Conservation (phyloP, 345 rosid species). For the Dimocarpus longan region DNA sequence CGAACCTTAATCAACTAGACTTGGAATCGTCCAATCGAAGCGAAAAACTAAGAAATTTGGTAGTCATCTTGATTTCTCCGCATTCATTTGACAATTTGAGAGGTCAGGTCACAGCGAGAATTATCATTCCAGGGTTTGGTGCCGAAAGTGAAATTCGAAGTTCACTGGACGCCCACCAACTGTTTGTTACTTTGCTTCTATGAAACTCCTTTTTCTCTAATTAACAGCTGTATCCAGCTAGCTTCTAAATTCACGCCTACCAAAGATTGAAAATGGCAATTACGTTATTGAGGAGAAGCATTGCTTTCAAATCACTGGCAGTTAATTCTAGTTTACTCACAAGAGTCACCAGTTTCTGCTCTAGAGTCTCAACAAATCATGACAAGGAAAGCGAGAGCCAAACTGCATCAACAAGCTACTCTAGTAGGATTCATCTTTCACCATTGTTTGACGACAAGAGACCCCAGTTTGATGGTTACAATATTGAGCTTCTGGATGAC, state of each 20-base stretch:
- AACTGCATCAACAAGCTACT: conserved; percentile 12
- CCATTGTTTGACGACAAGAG: conserved; percentile 32
- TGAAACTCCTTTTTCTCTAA: conserved; percentile 7
- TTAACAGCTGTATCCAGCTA: background rate
- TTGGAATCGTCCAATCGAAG: background rate
- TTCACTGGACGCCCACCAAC: conserved; percentile 19
- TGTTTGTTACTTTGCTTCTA: conserved; percentile 37
- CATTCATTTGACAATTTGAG: background rate
- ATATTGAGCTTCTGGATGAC: conserved; percentile 72
- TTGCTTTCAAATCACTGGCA: conserved; percentile 2
- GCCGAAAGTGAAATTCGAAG: background rate
- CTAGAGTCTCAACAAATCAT: conserved; percentile 25
- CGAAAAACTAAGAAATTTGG: background rate
- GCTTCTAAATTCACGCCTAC: background rate
- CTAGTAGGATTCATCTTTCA: conserved; percentile 33
- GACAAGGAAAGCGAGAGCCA: conserved; percentile 16
- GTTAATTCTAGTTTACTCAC: conserved; percentile 23
- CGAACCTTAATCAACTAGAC: background rate
- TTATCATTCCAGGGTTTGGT: background rate
- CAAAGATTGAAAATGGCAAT: conserved; percentile 27
- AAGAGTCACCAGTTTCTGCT: conserved; percentile 29
- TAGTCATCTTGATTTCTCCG: background rate
- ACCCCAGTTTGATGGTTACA: conserved; percentile 31
- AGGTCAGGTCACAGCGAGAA: background rate
- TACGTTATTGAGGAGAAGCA: conserved; percentile 29